Conservation (phyloP, 257 asterid genomes). For the Asclepias syriaca region DNA sequence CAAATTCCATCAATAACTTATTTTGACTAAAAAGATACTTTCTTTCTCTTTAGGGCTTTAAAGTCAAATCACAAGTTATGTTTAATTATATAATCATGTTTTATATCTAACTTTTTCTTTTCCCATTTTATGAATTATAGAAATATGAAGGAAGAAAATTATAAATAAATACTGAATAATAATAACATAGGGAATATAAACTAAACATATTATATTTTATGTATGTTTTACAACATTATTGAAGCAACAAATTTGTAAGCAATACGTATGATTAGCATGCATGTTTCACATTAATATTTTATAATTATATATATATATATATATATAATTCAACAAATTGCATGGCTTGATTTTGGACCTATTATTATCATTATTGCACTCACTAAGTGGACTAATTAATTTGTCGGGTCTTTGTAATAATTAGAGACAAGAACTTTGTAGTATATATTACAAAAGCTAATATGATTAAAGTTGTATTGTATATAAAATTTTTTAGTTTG, state of each 20-base stretch:
- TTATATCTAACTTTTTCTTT: neutral
- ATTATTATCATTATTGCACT: neutral
- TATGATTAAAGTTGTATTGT: too few species aligned
- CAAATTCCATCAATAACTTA: neutral
- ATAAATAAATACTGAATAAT: too few species aligned
- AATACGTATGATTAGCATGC: neutral
- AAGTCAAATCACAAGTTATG: neutral
- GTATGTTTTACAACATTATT: too few species aligned
- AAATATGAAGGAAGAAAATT: too few species aligned
- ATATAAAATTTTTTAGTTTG: too few species aligned
- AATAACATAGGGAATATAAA: too few species aligned
- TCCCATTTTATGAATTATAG: too few species aligned
- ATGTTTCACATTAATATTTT: neutral
- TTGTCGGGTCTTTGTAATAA: neutral
- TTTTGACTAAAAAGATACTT: neutral
- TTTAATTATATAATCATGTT: neutral
- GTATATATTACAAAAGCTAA: too few species aligned
- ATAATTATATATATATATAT: too few species aligned
- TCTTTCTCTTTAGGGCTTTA: neutral
- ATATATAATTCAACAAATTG: neutral
- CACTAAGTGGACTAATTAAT: neutral
- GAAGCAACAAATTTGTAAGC: neutral
- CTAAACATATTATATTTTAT: too few species aligned
- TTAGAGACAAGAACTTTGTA: neutral
- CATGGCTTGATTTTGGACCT: neutral